Evolutionary conservation across 2,329 filamentous ascomycete genomes (phyloP).

Genomic region (Cytospora piceicola): DNA sequence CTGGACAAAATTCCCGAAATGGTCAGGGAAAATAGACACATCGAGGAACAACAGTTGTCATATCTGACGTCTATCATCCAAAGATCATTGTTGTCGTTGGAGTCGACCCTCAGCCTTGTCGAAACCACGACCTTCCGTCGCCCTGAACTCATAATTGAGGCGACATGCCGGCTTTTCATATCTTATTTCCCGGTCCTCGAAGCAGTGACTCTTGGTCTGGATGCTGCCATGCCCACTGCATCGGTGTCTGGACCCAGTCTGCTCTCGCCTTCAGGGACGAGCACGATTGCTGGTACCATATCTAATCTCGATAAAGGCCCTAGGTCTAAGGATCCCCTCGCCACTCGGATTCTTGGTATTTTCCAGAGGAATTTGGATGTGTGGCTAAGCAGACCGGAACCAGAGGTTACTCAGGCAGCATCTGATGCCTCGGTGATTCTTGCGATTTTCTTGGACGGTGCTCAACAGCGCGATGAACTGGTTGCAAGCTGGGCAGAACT

Average conservation of each 20-base stretch:
- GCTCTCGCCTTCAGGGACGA: background rate
- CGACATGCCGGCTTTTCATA: constrained; percentile 61
- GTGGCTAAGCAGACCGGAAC: constrained; percentile 56
- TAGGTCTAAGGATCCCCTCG: constrained; percentile 1
- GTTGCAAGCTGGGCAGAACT: constrained; percentile 53
- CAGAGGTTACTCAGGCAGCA: constrained; percentile 52
- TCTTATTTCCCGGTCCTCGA: constrained; percentile 55
- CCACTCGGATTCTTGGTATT: constrained; percentile 5
- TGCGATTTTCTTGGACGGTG: constrained; percentile 48
- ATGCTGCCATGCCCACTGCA: constrained; percentile 9
- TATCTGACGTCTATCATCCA: constrained; percentile 1
- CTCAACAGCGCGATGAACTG: constrained; percentile 42
- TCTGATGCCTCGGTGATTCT: constrained; percentile 57
- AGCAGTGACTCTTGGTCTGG: constrained; percentile 36
- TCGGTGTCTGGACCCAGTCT: constrained; percentile 37
- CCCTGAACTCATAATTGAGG: constrained; percentile 68
- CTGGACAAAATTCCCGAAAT: constrained; percentile 52
- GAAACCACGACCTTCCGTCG: constrained; percentile 54
- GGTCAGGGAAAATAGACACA: constrained; percentile 24
- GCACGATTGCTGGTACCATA: constrained; percentile 1
- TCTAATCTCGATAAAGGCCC: constrained; percentile 2
- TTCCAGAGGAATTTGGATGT: constrained; percentile 43
- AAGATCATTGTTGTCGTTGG: constrained; percentile 37
- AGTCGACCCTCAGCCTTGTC: constrained; percentile 47
- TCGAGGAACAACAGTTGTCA: background rate